Conservation (phyloP, 306 rosid genomes). For the Carpinus fangiana region DNA sequence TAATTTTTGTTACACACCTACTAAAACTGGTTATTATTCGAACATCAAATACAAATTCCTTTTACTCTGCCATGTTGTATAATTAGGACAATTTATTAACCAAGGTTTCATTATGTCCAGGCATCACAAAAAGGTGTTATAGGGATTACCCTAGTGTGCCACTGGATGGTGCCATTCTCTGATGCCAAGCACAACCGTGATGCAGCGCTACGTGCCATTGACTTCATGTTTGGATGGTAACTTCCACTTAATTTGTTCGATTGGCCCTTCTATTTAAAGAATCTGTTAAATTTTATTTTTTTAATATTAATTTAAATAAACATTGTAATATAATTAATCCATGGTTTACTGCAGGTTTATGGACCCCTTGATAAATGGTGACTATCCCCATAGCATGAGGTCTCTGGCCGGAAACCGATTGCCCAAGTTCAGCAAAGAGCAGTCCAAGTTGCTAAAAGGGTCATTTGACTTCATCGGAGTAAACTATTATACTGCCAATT, state of each 20-base stretch:
- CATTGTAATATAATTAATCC: background rate
- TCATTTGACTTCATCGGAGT: slow-evolving; percentile 65
- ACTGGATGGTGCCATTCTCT: slow-evolving; percentile 55
- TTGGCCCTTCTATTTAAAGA: too few species aligned
- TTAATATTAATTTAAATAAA: too few species aligned
- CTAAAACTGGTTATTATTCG: too few species aligned
- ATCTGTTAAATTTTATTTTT: too few species aligned
- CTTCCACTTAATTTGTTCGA: background rate
- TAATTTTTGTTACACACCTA: too few species aligned
- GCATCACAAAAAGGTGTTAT: slow-evolving; percentile 59
- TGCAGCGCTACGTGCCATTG: slow-evolving; percentile 60
- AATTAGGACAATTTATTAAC: too few species aligned
- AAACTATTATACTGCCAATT: slow-evolving; percentile 56
- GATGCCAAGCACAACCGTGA: slow-evolving; percentile 28
- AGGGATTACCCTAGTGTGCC: slow-evolving; percentile 49
- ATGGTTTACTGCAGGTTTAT: slow-evolving; percentile 45
- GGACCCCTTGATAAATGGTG: slow-evolving; percentile 57
- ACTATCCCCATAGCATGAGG: slow-evolving; percentile 56
- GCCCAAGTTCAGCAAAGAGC: slow-evolving; percentile 46
- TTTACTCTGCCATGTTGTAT: too few species aligned
- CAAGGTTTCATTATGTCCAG: slow-evolving; percentile 23
- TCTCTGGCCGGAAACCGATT: slow-evolving; percentile 40
- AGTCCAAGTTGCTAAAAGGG: slow-evolving; percentile 45
- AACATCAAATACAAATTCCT: too few species aligned
- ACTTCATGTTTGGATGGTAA: slow-evolving; percentile 77